Evolutionary conservation across 768 basidiomycete species (phyloP), one percentile per base, ranked within the genome.

Genomic region (Pisolithus microcarpus): DNA sequence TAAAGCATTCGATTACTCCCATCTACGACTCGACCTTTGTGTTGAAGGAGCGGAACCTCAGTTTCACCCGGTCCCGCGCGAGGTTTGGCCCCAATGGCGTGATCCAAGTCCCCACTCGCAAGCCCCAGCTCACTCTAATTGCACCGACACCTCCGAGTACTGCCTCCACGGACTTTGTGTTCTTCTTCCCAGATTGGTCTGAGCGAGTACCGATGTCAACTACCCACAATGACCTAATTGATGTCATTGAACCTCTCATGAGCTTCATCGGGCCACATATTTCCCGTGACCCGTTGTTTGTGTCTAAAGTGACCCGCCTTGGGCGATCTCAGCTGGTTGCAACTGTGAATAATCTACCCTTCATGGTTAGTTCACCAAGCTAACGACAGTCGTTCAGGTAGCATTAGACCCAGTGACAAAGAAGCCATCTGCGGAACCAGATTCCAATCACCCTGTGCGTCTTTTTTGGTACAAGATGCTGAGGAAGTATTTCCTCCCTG

Each of bases 101-200:
- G 30, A 65, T 75, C 7, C 68, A 73, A 5, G 71, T 80, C 6
- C 74, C 77, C 10, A 65, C 76, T 19, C 79, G 81, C 23, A 90
- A 86, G 59, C 72, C 80, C 0, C 64, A 79, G 4, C 72, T 92
- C n/a, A 89, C 90, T 0, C 68, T 87, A 4, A 78, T 78, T 66
- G 85, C 87, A 2, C 94, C 94, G 3, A 78, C 80, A 11, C 93
- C 94, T 23, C 86, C 89, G 0, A 77, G 80, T 58, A 93, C 91
- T 19, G 78, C 72, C 49, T 76, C 73, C 3, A 77, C 76, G n/a
- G 81, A 85, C 46, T 95, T 91, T 59, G 79, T 90, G 5, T 96
- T 90, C 74, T 97, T 96, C 76, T 95, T 85, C 65, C 87, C 91
- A 11, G 75, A 82, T 50, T 97, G 93, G 93, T 65, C 70, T 13